phyloP scores from a whole-genome alignment of 2,329 filamentous ascomycete species.

The Elsinoe necatrix region DNA sequence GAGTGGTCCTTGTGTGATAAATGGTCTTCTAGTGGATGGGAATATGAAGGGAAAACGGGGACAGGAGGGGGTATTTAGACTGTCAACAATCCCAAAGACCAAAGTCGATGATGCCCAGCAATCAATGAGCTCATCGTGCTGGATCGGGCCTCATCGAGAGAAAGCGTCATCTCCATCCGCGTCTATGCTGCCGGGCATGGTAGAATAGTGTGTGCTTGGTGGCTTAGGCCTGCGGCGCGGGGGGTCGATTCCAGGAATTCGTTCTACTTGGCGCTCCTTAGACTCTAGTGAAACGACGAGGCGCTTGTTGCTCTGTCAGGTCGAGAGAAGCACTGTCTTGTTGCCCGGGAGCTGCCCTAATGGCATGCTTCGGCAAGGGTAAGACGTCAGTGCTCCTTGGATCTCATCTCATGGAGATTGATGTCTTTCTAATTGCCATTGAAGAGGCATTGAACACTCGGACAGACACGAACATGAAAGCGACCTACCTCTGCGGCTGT shows the following conservation, averaged over 20 bases:
- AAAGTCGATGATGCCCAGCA: constrained; percentile 13
- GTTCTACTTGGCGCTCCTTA: constrained; percentile 8
- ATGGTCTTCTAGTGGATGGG: background rate
- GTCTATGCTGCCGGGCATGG: constrained; percentile 6
- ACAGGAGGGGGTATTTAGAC: background rate
- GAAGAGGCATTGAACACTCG: background rate
- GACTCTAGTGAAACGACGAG: constrained; percentile 8
- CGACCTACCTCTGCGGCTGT: background rate
- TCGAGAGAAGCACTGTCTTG: constrained; percentile 7
- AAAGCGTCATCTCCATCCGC: constrained; percentile 11
- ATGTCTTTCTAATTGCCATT: background rate
- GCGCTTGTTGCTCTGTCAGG: background rate
- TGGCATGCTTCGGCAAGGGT: constrained; percentile 3
- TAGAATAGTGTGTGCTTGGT: constrained; percentile 9
- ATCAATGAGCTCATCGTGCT: constrained; percentile 14
- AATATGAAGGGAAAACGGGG: background rate
- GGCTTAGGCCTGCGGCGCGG: constrained; percentile 11
- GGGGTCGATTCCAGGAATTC: constrained; percentile 5
- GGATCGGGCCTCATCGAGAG: constrained; percentile 12
- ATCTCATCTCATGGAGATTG: background rate
- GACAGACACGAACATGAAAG: background rate
- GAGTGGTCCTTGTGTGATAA: background rate
- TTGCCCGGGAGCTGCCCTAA: constrained; percentile 7
- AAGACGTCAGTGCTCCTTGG: constrained; percentile 11
- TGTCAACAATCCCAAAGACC: background rate